Evolutionary conservation across 2,329 filamentous ascomycete species (phyloP).

Genomic region (Xylaria multiplex): DNA sequence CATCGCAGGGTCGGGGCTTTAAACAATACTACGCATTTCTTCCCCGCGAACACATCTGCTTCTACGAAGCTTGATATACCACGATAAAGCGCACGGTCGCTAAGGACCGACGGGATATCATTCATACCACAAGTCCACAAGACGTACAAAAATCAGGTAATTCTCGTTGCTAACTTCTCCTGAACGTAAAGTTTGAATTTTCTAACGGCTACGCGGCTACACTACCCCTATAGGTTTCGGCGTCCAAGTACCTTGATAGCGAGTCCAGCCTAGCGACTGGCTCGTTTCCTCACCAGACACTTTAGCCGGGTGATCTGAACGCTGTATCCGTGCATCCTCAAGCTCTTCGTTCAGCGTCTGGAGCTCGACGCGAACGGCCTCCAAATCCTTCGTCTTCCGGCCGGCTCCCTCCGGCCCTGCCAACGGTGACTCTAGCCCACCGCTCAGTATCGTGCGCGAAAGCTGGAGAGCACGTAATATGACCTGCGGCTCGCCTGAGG

Average conservation of each 20-base stretch:
- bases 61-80: no score
- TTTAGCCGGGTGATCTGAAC: slow-evolving; percentile 29
- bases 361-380: slow-evolving; percentile 44
- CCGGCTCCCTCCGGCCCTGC: not conserved
- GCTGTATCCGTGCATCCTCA: slow-evolving; percentile 25
- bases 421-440: slow-evolving; percentile 31
- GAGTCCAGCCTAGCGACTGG: slow-evolving; percentile 56
- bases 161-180: not conserved
- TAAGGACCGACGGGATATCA: no score
- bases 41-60: no score
- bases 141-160: not conserved
- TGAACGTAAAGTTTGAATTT: not conserved
- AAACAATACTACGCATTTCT: no score
- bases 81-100: no score
- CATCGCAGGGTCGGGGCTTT: no score
- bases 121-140: not conserved
- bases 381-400: slow-evolving; percentile 35
- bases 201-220: slow-evolving; percentile 49
- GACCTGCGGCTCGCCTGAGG: slow-evolving; percentile 55
- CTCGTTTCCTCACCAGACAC: slow-evolving; percentile 31
- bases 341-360: slow-evolving; percentile 42
- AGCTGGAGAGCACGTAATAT: slow-evolving; percentile 59
- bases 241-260: slow-evolving; percentile 64
- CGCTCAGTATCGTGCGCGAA: slow-evolving; percentile 53
- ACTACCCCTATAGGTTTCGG: slow-evolving; percentile 68